Evolutionary conservation across 805 yeast genomes (phyloP), one percentile per base, ranked within the genome.

Genomic region (Metschnikowia drakensbergensis): DNA sequence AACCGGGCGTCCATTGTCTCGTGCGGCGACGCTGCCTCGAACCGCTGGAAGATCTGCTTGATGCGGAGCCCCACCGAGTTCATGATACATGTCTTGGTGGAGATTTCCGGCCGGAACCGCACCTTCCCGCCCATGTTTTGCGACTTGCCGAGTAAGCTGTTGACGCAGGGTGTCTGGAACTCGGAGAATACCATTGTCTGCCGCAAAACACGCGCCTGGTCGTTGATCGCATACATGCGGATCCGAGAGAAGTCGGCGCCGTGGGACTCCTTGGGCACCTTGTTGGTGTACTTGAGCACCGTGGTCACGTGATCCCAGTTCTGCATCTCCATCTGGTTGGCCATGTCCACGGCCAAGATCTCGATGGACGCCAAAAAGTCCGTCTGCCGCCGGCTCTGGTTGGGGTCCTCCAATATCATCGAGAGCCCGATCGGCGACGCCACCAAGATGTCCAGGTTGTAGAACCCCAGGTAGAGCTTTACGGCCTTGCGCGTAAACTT

Each of bases 351-450:
- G 17, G 91, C 69, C 43, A 85, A 66, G 3, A 94, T 65, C 65
- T 94, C 99, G 55, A 94, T 88, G 1, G 97, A 90, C 31, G 95
- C 84, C 50, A 94, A 68, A 60, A 90, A 94, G 64, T 91, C 97
- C 48, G 77, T 79, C 55, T 85, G 89, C 49, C 84, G 73, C 60
- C 82, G 80, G 61, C 70, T 66, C 61, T 71, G 74, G 57, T 72
- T 69, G 31, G 69, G 70, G 54, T 82, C 82, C 52, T 88, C 96
- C 52, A 90, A 69, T 38, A 91, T 80, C 77, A 89, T 75, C 8
- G 73, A 61, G 41, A 94, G 71, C 0, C 98, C 98, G 51, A 94
- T 76, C 3, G 99, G 97, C 6, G 97, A 89, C 37, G 96, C 96
- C 27, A 94, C 64, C 10, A 94, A 83, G 13, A 94, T 73, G 67